Base-by-base conservation (phyloP, 192 early-diverging fungal species). In the Coemansia sp. region DNA sequence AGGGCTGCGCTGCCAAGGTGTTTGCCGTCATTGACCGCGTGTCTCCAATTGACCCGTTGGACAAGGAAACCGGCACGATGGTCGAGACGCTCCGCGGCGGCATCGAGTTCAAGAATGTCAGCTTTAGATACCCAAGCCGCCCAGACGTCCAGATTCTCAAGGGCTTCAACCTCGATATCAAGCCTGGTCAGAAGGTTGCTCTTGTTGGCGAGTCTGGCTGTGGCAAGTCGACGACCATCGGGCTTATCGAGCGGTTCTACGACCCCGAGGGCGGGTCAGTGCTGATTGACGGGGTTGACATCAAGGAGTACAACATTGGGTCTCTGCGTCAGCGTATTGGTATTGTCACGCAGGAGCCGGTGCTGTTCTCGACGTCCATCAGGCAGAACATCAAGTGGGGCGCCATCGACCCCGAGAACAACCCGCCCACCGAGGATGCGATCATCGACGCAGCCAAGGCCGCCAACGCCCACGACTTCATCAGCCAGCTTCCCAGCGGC, bases 321-420 rank as follows among this genome's bases (percentile, higher is more conserved):
- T 93, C 87, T 75, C 74, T 95, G 36, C 88, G 96, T 15, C 78
- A 79, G 25, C 86, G 89, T 54, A 91, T 97, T 53, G 94, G 93
- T 36, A 83, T 96, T 28, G 94, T 95, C 50, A 82, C 84, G 13
- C 94, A 94, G 83, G 94, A 96, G 62, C 95, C 94, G 3, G 87
- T 94, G 41, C 76, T 96, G 37, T 96, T 96, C 71, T 87, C 86
- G 55, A 68, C 55, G 2, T 81, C 83, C 57, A 90, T 98, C 54
- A 73, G 74, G 48, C 84, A 94, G 68, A 98, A 98, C 75, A 82
- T 98, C 42, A 55, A 81, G n/a, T 84, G 86, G 67, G 91, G 90
- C 44, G 80, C 84, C 31, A 62, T 82, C 13, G 67, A 82, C 29
- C 55, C 68, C 11, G 74, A 83, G 22, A 73, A 81, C 20, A 66